phyloP scores from a whole-genome alignment of 306 rosid species.

The Pueraria montana region DNA sequence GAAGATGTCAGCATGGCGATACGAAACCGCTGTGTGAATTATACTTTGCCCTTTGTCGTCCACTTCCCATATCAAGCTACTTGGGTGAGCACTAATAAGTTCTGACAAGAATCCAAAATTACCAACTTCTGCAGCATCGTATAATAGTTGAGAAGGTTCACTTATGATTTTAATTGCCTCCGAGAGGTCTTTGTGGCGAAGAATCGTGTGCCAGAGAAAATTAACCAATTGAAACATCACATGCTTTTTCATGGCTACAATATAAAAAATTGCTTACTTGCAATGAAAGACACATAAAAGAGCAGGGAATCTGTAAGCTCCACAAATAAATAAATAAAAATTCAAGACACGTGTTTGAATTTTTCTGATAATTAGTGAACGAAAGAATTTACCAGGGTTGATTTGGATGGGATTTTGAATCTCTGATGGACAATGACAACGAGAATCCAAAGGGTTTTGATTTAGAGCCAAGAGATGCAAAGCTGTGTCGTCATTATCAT shows the following conservation, averaged over 20 bases:
- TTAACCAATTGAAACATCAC: conserved; percentile 42
- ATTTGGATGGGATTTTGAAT: background rate
- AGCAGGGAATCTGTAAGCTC: background rate
- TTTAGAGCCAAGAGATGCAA: conserved; percentile 23
- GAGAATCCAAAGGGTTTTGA: background rate
- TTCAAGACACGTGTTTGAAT: background rate
- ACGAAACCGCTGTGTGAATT: conserved; percentile 48
- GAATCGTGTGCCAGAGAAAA: conserved; percentile 35
- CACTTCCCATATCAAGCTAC: conserved; percentile 49
- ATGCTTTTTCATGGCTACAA: conserved; percentile 34
- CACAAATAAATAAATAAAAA: background rate
- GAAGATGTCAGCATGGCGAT: conserved; percentile 53
- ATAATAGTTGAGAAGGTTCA: conserved; percentile 25
- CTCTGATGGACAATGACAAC: background rate
- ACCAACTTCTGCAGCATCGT: conserved; percentile 51
- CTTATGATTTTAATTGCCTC: conserved; percentile 6
- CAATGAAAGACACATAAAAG: background rate
- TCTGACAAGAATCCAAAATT: conserved; percentile 54
- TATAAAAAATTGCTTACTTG: background rate
- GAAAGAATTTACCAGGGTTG: conserved; percentile 37
- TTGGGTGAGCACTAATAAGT: conserved; percentile 48
- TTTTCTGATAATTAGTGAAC: background rate
- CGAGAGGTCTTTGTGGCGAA: rapidly evolving
- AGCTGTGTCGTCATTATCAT: background rate
- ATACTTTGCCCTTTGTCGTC: conserved; percentile 18